These are phyloP conservation scores for Geotrichum reessii DNA, from an alignment of 1,139 yeast genomes.

Conservation along the genomic window DNA sequence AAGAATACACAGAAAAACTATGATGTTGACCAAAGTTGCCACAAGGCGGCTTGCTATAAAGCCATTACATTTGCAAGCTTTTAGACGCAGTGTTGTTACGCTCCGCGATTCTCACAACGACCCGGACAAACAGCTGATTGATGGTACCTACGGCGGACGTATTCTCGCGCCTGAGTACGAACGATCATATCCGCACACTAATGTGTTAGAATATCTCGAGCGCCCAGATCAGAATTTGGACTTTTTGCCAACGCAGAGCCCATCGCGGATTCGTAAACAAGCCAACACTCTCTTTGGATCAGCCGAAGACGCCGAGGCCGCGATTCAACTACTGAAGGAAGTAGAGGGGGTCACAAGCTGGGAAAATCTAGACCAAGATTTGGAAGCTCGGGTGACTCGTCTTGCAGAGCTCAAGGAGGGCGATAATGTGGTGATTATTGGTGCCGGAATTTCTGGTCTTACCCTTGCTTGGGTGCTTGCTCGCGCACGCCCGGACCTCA, in stretches of 20 bases:
- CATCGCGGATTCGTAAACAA: background rate
- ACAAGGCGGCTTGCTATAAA: background rate
- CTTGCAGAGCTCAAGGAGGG: conserved; percentile 28
- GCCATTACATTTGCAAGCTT: background rate
- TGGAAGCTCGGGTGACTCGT: conserved; percentile 29
- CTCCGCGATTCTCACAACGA: conserved; percentile 2
- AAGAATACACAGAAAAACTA: background rate
- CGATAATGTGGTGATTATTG: conserved; percentile 45
- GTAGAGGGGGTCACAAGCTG: conserved; percentile 8
- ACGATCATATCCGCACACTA: conserved; percentile 14
- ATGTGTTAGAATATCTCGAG: conserved; percentile 15
- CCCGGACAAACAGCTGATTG: conserved; percentile 4
- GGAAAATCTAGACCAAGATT: conserved; percentile 19
- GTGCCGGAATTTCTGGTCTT: conserved; percentile 86
- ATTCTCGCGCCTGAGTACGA: conserved; percentile 12
- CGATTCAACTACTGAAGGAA: conserved; percentile 7
- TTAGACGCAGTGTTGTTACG: background rate
- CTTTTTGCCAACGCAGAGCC: conserved; percentile 7
- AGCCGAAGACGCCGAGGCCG: conserved; percentile 9
- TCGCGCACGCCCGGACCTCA: conserved; percentile 57
- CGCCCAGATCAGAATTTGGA: conserved; percentile 13
- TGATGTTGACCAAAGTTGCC: background rate
- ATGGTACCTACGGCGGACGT: conserved; percentile 19
- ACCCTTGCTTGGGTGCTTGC: conserved; percentile 69
- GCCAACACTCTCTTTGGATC: conserved; percentile 6